These are phyloP conservation scores for Oryza glumipatula DNA, from an alignment of 176 grass and related monocot genomes.

Conservation along the genomic window DNA sequence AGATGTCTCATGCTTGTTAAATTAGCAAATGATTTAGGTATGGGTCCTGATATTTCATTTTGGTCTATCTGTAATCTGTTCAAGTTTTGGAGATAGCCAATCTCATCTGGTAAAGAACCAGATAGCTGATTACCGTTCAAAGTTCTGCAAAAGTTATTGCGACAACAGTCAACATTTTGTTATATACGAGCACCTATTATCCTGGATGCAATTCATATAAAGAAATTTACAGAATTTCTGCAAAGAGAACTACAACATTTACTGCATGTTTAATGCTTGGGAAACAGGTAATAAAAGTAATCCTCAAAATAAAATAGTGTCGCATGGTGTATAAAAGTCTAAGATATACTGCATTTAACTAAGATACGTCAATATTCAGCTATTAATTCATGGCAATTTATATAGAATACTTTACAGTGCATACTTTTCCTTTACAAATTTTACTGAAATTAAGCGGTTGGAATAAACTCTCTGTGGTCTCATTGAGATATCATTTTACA, in stretches of 20 bases:
- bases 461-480: neutral
- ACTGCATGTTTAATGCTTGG: neutral
- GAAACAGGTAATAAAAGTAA: conserved; percentile 17
- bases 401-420: neutral
- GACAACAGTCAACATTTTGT: conserved; percentile 28
- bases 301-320: conserved; percentile 2
- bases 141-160: conserved; percentile 57
- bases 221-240: conserved; percentile 11
- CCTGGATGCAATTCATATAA: neutral
- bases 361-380: neutral
- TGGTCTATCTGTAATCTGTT: conserved; percentile 83
- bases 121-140: conserved; percentile 86
- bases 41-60: conserved; percentile 81
- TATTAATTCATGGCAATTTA: neutral
- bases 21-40: conserved; percentile 89
- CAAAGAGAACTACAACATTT: neutral
- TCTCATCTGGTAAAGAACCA: conserved; percentile 84
- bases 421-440: neutral
- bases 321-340: neutral
- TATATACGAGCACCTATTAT: neutral
- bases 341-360: neutral
- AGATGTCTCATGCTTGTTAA: conserved; percentile 70
- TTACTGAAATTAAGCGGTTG: conserved; percentile 3
- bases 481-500: neutral
- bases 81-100: conserved; percentile 71